Evolutionary conservation across 2,329 filamentous ascomycete species (phyloP).

Genomic region (Clarireedia homoeocarpa): DNA sequence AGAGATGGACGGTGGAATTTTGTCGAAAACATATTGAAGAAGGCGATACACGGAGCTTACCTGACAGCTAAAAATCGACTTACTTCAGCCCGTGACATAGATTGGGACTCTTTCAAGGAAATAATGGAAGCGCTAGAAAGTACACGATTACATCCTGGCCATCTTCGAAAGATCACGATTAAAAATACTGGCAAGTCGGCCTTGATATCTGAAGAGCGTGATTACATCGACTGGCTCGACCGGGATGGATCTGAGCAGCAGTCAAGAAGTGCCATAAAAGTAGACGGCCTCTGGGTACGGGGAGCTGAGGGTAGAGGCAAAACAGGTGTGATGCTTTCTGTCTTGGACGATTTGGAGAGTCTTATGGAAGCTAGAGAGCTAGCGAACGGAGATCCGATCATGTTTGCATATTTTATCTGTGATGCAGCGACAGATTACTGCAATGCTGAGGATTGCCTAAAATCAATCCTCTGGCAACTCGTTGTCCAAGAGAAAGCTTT

Average conservation of each 20-base stretch:
- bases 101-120: too few species aligned
- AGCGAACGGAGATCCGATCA: background rate
- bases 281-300: background rate
- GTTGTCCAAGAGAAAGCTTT: background rate
- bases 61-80: slow-evolving; percentile 3
- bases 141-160: too few species aligned
- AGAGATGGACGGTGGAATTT: background rate
- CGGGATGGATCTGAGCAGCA: too few species aligned
- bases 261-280: too few species aligned
- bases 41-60: background rate
- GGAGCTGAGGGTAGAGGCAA: slow-evolving; percentile 7
- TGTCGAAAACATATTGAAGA: slow-evolving; percentile 1
- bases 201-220: too few species aligned
- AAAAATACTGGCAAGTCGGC: too few species aligned
- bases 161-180: too few species aligned
- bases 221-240: too few species aligned
- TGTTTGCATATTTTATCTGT: slow-evolving; percentile 7
- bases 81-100: background rate
- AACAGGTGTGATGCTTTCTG: slow-evolving; percentile 1
- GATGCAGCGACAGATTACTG: slow-evolving; percentile 2
- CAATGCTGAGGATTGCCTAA: slow-evolving; percentile 1
- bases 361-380: background rate
- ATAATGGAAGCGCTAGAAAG: too few species aligned
- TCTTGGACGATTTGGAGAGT: slow-evolving; percentile 5
- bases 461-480: background rate